phyloP scores from a whole-genome alignment of 257 asterid species.

The Nicotiana otophora region DNA sequence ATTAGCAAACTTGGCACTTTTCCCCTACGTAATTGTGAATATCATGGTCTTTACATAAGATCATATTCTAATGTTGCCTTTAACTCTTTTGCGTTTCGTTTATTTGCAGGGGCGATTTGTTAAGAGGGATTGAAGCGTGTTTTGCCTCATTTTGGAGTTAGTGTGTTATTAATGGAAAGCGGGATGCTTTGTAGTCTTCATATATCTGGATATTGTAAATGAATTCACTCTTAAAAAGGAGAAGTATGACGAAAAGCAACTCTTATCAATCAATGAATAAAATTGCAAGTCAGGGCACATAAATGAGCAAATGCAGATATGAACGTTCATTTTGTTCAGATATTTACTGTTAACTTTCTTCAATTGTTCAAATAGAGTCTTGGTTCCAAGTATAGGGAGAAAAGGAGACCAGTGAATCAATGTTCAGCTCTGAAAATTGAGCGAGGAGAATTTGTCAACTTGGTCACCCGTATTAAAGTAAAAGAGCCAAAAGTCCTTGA shows the following conservation, averaged over 20 bases:
- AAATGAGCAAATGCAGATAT: background rate
- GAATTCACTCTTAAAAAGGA: background rate
- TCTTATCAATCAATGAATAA: constrained; percentile 2
- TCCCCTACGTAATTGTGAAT: background rate
- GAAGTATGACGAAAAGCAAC: background rate
- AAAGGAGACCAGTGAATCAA: no score
- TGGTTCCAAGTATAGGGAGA: no score
- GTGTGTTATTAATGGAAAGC: background rate
- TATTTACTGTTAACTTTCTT: background rate
- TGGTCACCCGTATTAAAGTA: no score
- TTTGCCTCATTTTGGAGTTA: background rate
- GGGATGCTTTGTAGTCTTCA: background rate
- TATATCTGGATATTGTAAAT: background rate
- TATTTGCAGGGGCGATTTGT: constrained; percentile 83
- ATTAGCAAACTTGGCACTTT: background rate
- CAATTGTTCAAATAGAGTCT: background rate
- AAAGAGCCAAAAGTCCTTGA: background rate
- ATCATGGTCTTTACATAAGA: background rate
- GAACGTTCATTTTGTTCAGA: background rate
- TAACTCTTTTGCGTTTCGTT: background rate
- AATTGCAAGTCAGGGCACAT: background rate
- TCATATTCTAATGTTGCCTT: background rate
- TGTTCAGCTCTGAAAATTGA: no score
- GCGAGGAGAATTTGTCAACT: no score
- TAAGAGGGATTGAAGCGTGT: constrained; percentile 47